Percentiles rank a stretch among this genome's conserved stretches.
These are phyloP conservation scores for Carex littledalei DNA, from an alignment of 176 grass and related monocot species.

Conservation along the genomic window DNA sequence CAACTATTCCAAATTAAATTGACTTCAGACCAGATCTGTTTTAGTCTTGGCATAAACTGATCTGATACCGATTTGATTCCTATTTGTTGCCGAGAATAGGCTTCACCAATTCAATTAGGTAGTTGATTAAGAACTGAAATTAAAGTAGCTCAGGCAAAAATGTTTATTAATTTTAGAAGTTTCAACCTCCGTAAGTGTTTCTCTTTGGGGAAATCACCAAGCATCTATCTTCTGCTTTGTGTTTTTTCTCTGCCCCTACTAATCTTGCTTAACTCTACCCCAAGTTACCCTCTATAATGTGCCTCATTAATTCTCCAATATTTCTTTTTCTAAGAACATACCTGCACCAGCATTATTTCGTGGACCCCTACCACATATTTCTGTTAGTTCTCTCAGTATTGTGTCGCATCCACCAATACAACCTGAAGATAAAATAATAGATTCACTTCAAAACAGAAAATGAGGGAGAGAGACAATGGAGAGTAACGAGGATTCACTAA, in stretches of 20 bases:
- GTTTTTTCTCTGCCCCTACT: neutral
- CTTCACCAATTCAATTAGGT: neutral
- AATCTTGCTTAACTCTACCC: neutral
- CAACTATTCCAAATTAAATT: neutral
- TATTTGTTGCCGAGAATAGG: neutral
- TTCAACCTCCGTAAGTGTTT: neutral
- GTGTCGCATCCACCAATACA: constrained; percentile 91
- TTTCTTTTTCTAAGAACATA: constrained; percentile 23
- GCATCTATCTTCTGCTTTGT: neutral
- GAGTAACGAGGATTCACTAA: neutral
- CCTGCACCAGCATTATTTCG: constrained; percentile 49
- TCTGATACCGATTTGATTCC: no score
- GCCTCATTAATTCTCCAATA: neutral
- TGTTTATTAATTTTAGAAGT: neutral
- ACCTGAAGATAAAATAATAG: constrained; percentile 36
- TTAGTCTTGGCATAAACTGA: neutral
- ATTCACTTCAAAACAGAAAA: constrained; percentile 17
- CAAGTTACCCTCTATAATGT: neutral
- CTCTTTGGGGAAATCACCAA: neutral
- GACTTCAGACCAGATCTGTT: neutral
- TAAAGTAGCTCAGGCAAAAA: neutral
- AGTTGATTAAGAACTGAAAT: neutral
- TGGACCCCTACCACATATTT: constrained; percentile 62
- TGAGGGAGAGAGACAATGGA: neutral
- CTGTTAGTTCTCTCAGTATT: constrained; percentile 72